Evolutionary conservation across 2,329 filamentous ascomycete genomes (phyloP).

Genomic region (Fusarium citri): DNA sequence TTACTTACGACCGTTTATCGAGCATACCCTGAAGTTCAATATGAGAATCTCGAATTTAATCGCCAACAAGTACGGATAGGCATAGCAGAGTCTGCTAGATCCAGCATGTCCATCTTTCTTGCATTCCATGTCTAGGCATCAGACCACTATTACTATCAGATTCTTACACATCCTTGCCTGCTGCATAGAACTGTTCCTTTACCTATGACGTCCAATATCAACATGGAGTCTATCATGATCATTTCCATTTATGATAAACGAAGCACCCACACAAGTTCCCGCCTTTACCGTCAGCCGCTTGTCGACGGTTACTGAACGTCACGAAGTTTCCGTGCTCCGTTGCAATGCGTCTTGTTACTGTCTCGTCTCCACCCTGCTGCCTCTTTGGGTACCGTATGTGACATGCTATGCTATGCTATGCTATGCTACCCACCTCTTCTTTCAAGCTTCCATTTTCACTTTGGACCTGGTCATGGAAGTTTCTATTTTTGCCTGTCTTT

Average conservation of each 20-base stretch:
- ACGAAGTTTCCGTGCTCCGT: slow-evolving; percentile 25
- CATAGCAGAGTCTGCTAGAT: neutral
- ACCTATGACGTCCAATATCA: slow-evolving; percentile 18
- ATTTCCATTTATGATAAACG: slow-evolving; percentile 9
- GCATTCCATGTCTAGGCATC: neutral
- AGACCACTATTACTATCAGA: neutral
- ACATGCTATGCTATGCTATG: slow-evolving; percentile 28
- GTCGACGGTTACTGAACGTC: slow-evolving; percentile 24
- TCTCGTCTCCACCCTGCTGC: slow-evolving; percentile 34
- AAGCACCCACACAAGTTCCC: slow-evolving; percentile 3
- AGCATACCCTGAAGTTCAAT: slow-evolving; percentile 10
- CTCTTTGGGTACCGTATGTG: slow-evolving; percentile 33
- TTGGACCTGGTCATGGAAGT: slow-evolving; percentile 31
- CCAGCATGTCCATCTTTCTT: neutral
- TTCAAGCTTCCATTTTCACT: slow-evolving; percentile 21
- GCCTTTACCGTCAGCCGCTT: slow-evolving; percentile 8
- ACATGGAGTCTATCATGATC: slow-evolving; percentile 22
- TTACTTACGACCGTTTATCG: neutral
- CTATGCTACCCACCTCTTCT: slow-evolving; percentile 36
- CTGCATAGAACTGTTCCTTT: neutral
- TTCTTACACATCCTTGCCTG: neutral
- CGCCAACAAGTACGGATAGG: neutral
- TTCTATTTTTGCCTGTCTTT: slow-evolving; percentile 41
- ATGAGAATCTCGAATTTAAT: slow-evolving; percentile 12
- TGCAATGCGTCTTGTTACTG: slow-evolving; percentile 5